Evolutionary conservation across 129 eudicot genomes (phyloP).

Genomic region (Flaveria trinervia): DNA sequence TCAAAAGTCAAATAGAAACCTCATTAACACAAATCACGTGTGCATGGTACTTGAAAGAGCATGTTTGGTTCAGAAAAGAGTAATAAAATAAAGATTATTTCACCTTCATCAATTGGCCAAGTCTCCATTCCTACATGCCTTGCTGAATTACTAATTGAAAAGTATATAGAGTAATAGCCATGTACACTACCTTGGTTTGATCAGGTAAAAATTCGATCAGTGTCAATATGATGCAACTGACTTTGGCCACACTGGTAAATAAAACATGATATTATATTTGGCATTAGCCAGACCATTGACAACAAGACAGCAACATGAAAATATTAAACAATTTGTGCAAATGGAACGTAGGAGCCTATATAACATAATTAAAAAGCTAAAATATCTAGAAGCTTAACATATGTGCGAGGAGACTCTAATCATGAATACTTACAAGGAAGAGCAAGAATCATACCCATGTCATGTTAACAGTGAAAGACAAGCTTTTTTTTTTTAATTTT

Average conservation of each 20-base stretch:
- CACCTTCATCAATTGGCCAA: not conserved
- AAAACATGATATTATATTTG: not conserved
- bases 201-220: not conserved
- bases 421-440: not conserved
- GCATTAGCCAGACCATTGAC: not conserved
- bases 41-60: not conserved
- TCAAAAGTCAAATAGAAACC: not conserved
- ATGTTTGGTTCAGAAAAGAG: not conserved
- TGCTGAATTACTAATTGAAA: not conserved
- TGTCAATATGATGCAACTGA: not conserved
- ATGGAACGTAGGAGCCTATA: constrained; percentile 5
- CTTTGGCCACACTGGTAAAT: not conserved
- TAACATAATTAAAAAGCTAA: not conserved
- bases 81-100: not conserved
- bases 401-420: not conserved
- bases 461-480: not conserved
- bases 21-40: not conserved
- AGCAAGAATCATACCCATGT: not conserved
- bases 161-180: not conserved
- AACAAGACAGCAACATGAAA: not conserved
- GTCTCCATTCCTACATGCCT: not conserved
- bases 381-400: not conserved
- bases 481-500: not conserved
- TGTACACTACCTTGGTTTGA: constrained; percentile 11
- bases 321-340: constrained; percentile 8